These are phyloP conservation scores for Phytophthora pseudosyringae DNA, from an alignment of 352 stramenopile genomes.

Conservation along the genomic window DNA sequence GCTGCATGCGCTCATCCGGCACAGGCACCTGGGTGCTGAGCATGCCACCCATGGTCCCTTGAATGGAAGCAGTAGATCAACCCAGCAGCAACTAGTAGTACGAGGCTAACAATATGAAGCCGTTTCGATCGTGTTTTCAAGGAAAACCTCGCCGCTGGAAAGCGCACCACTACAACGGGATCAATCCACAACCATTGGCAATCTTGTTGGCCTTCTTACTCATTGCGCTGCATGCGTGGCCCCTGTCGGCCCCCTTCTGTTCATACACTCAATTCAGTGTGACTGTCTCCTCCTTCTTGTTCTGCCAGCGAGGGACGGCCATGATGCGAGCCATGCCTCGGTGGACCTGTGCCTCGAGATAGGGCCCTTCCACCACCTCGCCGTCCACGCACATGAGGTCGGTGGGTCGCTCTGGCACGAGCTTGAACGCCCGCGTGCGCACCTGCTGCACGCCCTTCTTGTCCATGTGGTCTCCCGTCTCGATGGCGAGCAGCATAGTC, in stretches of 20 bases:
- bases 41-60: conserved; percentile 48
- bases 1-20: conserved; percentile 70
- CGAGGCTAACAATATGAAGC: conserved; percentile 27
- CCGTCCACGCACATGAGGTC: conserved; percentile 71
- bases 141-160: not conserved
- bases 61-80: not conserved
- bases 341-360: conserved; percentile 64
- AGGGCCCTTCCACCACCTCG: conserved; percentile 54
- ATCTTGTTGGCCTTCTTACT: not conserved
- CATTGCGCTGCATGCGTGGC: not conserved
- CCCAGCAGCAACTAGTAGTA: conserved; percentile 1
- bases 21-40: conserved; percentile 59
- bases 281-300: conserved; percentile 13
- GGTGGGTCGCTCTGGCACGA: conserved; percentile 42
- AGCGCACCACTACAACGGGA: not conserved
- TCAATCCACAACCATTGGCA: not conserved
- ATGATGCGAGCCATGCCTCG: conserved; percentile 64
- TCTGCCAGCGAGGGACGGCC: conserved; percentile 32
- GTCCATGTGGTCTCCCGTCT: conserved; percentile 55
- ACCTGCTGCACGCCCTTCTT: conserved; percentile 50
- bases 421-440: conserved; percentile 66
- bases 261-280: conserved; percentile 4
- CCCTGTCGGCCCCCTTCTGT: not conserved
- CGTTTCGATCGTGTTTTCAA: conserved; percentile 31
- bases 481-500: conserved; percentile 56